Percentiles rank a stretch among this genome's conserved stretches.
These are phyloP conservation scores for Linanthus parryae DNA, from an alignment of 148 eudicot genomes.

Conservation along the genomic window DNA sequence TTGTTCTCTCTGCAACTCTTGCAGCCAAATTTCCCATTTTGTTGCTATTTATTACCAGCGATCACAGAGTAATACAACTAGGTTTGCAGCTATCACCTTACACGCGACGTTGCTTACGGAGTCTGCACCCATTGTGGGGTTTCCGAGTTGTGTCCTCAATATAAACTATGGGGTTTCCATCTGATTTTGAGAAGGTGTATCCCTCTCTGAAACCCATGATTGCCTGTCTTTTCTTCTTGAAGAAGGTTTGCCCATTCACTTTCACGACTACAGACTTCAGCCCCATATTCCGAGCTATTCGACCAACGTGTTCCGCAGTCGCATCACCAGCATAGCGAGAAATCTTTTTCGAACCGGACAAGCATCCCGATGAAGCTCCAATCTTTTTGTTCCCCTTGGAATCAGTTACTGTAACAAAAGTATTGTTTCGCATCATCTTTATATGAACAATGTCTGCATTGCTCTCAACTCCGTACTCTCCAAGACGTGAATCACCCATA, in stretches of 20 bases:
- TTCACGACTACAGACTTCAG: conserved; percentile 75
- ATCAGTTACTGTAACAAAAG: conserved; percentile 79
- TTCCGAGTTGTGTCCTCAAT: conserved; percentile 87
- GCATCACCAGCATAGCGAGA: conserved; percentile 76
- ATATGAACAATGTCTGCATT: conserved; percentile 79
- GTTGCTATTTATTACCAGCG: too few relatives aligned
- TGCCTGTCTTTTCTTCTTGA: conserved; percentile 81
- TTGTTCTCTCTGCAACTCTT: too few relatives aligned
- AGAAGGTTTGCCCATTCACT: conserved; percentile 71
- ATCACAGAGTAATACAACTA: too few relatives aligned
- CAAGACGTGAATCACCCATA: conserved; percentile 9
- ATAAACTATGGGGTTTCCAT: conserved; percentile 52
- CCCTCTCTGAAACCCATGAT: conserved; percentile 82
- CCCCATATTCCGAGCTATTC: conserved; percentile 52
- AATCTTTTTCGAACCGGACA: conserved; percentile 56
- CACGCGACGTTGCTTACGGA: conserved; percentile 56
- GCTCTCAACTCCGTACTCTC: conserved; percentile 25
- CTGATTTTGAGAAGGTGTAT: conserved; percentile 46
- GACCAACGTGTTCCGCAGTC: conserved; percentile 81
- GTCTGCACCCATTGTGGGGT: conserved; percentile 91
- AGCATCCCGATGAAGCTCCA: conserved; percentile 55
- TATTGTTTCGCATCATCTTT: conserved; percentile 69
- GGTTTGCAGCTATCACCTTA: too few relatives aligned
- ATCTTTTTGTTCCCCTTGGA: conserved; percentile 72
- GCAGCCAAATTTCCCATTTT: too few relatives aligned